A percentile compares a stretch with the other conserved stretches of the same genome.
phyloP scores from a whole-genome alignment of 768 basidiomycete species.

The Russula olivacea region DNA sequence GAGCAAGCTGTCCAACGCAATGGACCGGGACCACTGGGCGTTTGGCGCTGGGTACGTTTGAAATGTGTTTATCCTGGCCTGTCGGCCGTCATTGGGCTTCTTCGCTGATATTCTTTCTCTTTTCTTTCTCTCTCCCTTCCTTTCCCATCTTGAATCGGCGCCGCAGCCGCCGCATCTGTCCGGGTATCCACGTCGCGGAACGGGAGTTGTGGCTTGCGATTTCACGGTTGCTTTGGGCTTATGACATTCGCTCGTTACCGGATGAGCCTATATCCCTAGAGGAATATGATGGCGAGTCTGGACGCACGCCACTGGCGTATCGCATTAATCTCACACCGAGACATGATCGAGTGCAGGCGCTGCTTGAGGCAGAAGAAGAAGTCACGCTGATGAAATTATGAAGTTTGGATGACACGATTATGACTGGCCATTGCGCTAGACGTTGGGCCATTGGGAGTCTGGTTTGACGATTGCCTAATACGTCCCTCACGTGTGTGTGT shows the following conservation, averaged over 20 bases:
- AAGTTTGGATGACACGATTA: neutral
- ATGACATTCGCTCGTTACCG: slow-evolving; percentile 38
- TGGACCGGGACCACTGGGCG: slow-evolving; percentile 46
- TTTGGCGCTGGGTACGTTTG: slow-evolving; percentile 43
- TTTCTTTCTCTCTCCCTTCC: neutral
- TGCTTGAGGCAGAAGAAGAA: slow-evolving; percentile 21
- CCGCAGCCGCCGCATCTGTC: slow-evolving; percentile 36
- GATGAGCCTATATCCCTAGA: slow-evolving; percentile 40
- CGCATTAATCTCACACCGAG: slow-evolving; percentile 29
- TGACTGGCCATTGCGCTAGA: neutral
- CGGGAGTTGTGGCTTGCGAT: slow-evolving; percentile 43
- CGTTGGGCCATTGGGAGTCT: neutral
- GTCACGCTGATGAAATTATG: slow-evolving; percentile 20
- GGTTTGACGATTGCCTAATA: neutral
- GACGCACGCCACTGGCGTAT: slow-evolving; percentile 43
- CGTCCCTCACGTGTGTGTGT: neutral
- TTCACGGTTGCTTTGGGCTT: slow-evolving; percentile 45
- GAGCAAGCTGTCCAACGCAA: slow-evolving; percentile 30
- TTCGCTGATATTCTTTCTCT: neutral
- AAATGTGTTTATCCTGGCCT: neutral
- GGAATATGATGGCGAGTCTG: slow-evolving; percentile 44
- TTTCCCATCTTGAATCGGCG: neutral
- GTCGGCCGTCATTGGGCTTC: neutral
- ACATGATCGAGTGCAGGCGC: slow-evolving; percentile 23
- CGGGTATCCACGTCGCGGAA: slow-evolving; percentile 44